Percentiles rank a stretch among this genome's conserved stretches.
These are phyloP conservation scores for Leucosporidium creatinivorum DNA, from an alignment of 768 basidiomycete genomes.

Conservation along the genomic window DNA sequence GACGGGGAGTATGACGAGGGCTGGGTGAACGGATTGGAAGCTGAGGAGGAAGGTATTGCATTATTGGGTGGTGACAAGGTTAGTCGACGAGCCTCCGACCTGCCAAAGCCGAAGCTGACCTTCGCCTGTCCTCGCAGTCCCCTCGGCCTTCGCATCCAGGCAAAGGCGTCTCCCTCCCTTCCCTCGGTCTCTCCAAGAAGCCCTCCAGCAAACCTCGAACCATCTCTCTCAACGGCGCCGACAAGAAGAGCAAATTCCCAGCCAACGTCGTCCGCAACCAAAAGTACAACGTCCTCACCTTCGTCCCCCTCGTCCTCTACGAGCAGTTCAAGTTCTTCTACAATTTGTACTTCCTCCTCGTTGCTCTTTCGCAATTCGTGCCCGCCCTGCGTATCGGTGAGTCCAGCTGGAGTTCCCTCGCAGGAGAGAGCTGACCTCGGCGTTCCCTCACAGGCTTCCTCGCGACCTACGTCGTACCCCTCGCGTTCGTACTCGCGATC, in stretches of 20 bases:
- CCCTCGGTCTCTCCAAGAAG: constrained; percentile 1
- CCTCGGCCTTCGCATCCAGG: background rate
- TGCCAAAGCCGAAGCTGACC: too few species aligned
- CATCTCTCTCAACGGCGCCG: constrained; percentile 28
- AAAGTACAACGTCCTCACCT: constrained; percentile 95
- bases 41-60: constrained; percentile 27
- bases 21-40: constrained; percentile 25
- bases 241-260: constrained; percentile 44
- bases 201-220: constrained; percentile 25
- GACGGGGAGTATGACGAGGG: constrained; percentile 36
- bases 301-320: constrained; percentile 93
- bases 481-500: constrained; percentile 87
- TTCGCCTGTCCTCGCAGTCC: too few species aligned
- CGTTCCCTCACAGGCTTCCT: constrained; percentile 65
- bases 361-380: constrained; percentile 90
- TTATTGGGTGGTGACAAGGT: constrained; percentile 5
- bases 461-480: constrained; percentile 87
- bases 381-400: constrained; percentile 91
- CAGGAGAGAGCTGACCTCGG: too few species aligned
- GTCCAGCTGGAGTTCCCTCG: constrained; percentile 33
- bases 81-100: background rate
- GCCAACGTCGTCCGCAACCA: constrained; percentile 93
- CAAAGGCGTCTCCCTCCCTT: too few species aligned
- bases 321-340: constrained; percentile 99
- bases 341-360: constrained; percentile 95